Base-by-base conservation (phyloP, 257 asterid genomes). In the Thymus mandschuricus region DNA sequence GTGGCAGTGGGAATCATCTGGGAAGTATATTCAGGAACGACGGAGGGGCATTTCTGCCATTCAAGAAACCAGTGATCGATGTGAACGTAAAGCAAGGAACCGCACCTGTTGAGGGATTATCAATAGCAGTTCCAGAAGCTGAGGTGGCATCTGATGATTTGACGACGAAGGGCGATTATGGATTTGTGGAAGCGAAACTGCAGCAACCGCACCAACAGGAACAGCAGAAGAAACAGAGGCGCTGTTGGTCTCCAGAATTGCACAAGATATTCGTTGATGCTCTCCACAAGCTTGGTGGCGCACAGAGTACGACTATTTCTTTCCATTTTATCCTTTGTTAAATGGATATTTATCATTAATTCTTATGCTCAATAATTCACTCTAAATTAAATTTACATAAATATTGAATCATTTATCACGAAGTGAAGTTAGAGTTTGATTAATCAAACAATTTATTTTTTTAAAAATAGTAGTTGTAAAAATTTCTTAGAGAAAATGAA, bases 211-310 rank as follows among this genome's bases (percentile, higher is more conserved):
- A 61, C 13, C 48, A 12, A 6, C 51, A 62, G 6, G 81, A 59
- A 46, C 79, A 29, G 69, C 85, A 77, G 72, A 87, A 77, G 89
- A 90, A 90, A 66, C 86, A 79, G 70, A 80, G 95, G 81, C 91
- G 92, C 0, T 86, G 90, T 62, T 90, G 96, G 97, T 86, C 92
- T 0, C 84, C 86, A 0, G 92, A 86, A 30, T 57, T 90, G 84
- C 97, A 90, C 66, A 70, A 62, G 28, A 68, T 76, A 51, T 90
- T 90, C 60, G 82, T 90, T 13, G 74, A 76, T 54, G 97, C 92
- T 6, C 85, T 88, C 7, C 70, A 78, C 0, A 77, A 79, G 35
- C 90, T 90, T 68, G 96, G 96, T 30, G 97, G 92, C 40, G 52
- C 91, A 9, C 82, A 85, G 49, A 76, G 97, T 88, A 80, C 11